These are phyloP conservation scores for Infundibulicybe gibba DNA, from an alignment of 768 basidiomycete species.

Conservation along the genomic window DNA sequence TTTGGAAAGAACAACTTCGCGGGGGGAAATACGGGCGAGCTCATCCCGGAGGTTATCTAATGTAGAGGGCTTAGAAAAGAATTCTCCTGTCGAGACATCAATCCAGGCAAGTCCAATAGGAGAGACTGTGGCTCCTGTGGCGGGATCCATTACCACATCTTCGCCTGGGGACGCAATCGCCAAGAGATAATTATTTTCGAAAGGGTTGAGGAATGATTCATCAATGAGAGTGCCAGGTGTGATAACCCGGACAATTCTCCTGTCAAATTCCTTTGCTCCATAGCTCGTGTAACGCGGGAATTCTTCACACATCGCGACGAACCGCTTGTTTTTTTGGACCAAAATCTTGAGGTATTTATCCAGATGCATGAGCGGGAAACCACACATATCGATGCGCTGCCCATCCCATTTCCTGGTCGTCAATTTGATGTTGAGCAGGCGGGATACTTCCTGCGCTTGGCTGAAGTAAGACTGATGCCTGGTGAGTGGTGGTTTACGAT, in stretches of 20 bases:
- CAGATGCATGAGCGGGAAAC: conserved; percentile 83
- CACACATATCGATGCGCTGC: conserved; percentile 75
- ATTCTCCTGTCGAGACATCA: conserved; percentile 92
- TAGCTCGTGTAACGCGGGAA: conserved; percentile 49
- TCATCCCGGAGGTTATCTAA: conserved; percentile 69
- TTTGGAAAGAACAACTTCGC: conserved; percentile 72
- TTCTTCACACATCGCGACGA: conserved; percentile 94
- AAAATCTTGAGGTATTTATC: conserved; percentile 85
- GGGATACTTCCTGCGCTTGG: conserved; percentile 78
- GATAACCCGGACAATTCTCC: conserved; percentile 82
- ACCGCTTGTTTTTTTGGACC: conserved; percentile 78
- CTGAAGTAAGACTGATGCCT: conserved; percentile 82
- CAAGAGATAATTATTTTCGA: conserved; percentile 88
- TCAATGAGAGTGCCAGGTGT: conserved; percentile 95
- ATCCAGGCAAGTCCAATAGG: conserved; percentile 85
- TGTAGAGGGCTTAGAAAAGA: conserved; percentile 67
- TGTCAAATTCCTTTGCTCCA: conserved; percentile 63
- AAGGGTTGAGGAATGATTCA: conserved; percentile 81
- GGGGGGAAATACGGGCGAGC: conserved; percentile 74
- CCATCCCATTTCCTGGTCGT: conserved; percentile 75
- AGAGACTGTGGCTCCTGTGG: conserved; percentile 1
- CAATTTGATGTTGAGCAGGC: conserved; percentile 78
- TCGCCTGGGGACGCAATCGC: conserved; percentile 39
- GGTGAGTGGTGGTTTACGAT: conserved; percentile 7
- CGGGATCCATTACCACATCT: conserved; percentile 5